Evolutionary conservation across 2,329 filamentous ascomycete species (phyloP).

Genomic region (Myotisia sp.): DNA sequence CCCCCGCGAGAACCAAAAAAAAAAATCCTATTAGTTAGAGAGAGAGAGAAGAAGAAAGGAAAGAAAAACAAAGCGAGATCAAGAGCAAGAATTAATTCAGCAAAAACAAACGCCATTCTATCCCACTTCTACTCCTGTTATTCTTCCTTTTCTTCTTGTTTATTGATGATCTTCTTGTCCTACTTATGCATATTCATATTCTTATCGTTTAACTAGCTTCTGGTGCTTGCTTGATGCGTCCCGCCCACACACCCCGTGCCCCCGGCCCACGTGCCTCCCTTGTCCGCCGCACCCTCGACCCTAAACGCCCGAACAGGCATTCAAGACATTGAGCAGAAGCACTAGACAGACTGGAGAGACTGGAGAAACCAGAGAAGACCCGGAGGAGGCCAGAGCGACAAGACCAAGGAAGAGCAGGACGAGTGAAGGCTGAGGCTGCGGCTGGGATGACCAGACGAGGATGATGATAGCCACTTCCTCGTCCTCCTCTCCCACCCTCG

Average conservation of each 20-base stretch:
- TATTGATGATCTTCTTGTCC: neutral
- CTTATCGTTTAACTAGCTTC: neutral
- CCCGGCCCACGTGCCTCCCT: constrained; percentile 13
- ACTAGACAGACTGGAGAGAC: too few relatives aligned
- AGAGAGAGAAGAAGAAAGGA: too few relatives aligned
- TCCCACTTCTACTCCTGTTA: neutral
- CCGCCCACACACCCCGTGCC: constrained; percentile 6
- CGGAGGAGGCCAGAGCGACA: too few relatives aligned
- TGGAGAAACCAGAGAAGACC: neutral
- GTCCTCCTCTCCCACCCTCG: too few relatives aligned
- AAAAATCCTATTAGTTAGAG: too few relatives aligned
- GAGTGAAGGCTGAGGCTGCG: constrained; percentile 1
- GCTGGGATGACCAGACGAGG: neutral
- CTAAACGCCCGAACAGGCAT: too few relatives aligned
- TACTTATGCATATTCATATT: neutral
- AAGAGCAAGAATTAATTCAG: neutral
- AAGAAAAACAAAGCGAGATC: neutral
- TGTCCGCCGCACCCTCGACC: too few relatives aligned
- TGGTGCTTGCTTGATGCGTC: constrained; percentile 2
- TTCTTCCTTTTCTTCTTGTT: neutral
- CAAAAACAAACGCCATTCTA: neutral
- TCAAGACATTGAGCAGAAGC: too few relatives aligned
- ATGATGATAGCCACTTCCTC: constrained; percentile 30
- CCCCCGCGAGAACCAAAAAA: too few relatives aligned
- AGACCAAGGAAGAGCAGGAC: constrained; percentile 1